Conservation (phyloP, 1,284 basidiomycete genomes). For the Puccinia coronata region DNA sequence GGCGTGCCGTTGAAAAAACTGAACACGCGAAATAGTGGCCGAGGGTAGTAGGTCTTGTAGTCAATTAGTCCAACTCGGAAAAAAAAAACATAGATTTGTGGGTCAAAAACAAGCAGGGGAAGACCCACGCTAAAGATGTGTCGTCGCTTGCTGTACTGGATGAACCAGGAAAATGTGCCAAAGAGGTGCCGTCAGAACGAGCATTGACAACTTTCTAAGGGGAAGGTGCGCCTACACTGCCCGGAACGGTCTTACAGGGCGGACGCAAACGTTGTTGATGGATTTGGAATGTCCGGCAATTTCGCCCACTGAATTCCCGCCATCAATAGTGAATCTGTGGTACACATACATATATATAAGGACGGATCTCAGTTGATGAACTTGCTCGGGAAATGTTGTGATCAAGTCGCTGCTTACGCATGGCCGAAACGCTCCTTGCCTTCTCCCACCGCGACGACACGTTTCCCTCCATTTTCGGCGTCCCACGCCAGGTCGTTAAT, state of each 20-base stretch:
- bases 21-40: background rate
- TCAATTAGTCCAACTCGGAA: background rate
- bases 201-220: background rate
- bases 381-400: background rate
- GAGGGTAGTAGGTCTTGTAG: background rate
- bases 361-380: constrained; percentile 63
- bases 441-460: constrained; percentile 94
- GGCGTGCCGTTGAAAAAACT: constrained; percentile 67
- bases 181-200: background rate
- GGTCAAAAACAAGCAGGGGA: background rate
- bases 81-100: background rate
- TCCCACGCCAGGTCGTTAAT: constrained; percentile 97
- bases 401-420: constrained; percentile 13
- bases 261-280: constrained; percentile 87
- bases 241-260: constrained; percentile 83
- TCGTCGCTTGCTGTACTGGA: constrained; percentile 69
- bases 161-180: background rate
- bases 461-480: constrained; percentile 76
- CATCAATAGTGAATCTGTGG: constrained; percentile 75
- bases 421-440: constrained; percentile 76
- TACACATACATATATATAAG: too few species aligned
- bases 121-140: constrained; percentile 69
- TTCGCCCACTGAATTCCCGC: constrained; percentile 86
- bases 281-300: constrained; percentile 91
- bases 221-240: constrained; percentile 65